Percentiles rank a stretch among this genome's conserved stretches.
Evolutionary conservation across 192 early-diverging fungal genomes (phyloP).

Genomic region (Paraglomus brasilianum): DNA sequence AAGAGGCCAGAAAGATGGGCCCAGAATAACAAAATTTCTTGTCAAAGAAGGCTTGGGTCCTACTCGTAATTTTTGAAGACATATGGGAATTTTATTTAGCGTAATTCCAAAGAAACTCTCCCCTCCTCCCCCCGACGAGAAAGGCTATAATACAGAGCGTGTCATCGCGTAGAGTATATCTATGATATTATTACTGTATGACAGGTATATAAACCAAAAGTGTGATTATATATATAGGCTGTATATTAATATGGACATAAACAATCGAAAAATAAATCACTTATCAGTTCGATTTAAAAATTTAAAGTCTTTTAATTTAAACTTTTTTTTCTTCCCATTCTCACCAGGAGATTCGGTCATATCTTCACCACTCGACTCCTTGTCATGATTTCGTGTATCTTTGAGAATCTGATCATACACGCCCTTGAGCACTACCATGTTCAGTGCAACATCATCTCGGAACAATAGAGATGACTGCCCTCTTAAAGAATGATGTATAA

Average conservation of each 20-base stretch:
- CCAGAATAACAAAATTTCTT: no score
- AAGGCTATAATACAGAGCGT: no score
- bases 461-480: slow-evolving; percentile 7
- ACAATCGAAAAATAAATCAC: not conserved
- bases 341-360: slow-evolving; percentile 20
- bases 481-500: not conserved
- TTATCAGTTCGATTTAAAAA: slow-evolving; percentile 18
- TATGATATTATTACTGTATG: no score
- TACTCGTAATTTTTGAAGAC: no score
- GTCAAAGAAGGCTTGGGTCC: no score
- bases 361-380: slow-evolving; percentile 25
- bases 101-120: no score
- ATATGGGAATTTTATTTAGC: no score
- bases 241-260: not conserved
- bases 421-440: slow-evolving; percentile 45
- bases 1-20: no score
- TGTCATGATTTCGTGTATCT: slow-evolving; percentile 32
- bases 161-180: no score
- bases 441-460: slow-evolving; percentile 38
- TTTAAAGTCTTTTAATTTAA: slow-evolving; percentile 27
- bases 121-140: no score
- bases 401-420: slow-evolving; percentile 47
- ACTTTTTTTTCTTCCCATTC: slow-evolving; percentile 28
- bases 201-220: no score
- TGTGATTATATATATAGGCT: no score